Base-by-base conservation (phyloP, 805 yeast genomes). In the Osmozyma mogii region DNA sequence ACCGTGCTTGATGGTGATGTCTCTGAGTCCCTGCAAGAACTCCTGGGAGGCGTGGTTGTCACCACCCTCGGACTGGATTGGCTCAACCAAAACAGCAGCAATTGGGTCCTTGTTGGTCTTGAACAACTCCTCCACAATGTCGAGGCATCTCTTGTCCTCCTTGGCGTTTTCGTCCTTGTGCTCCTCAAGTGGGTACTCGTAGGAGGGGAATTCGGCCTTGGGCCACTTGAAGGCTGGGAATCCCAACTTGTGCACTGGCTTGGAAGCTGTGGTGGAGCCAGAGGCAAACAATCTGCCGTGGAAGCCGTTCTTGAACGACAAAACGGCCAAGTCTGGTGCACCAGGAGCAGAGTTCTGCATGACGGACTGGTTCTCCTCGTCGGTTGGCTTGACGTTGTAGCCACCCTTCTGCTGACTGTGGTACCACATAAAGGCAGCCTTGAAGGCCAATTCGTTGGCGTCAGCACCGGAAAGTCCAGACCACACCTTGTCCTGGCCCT, bases 171-270 rank as follows among this genome's bases (percentile, higher is more conserved):
- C 75, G 27, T 65, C 75, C 24, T 51, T 74, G 52, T 75, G 51
- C 29, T 72, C 68, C 32, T 75, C 88, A 49, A 87, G 70, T 35
- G 97, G 97, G 58, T 85, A 88, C 57, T 78, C 65, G 59, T 84
- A 78, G 29, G 70, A 46, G 41, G 97, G 97, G 67, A 78, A 88
- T 40, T 84, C 85, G 33, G 96, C 96, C 56, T 83, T 87, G 52
- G 97, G 97, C 96, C 96, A 88, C 51, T 84, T 75, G 67, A 88
- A 88, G 5, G 95, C 77, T 37, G 97, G 97, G 61, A 89, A 67
- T 58, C 80, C 88, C 57, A 88, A 65, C 65, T 89, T 88, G 69
- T 88, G 97, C 46, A 89, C 73, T 43, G 96, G 95, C 68, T 85
- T 89, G 34, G 96, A 85, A 56, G 95, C 76, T 22, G 97, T 88